Percentiles rank a stretch among this genome's conserved stretches.
Conservation (phyloP, 2,329 filamentous ascomycete genomes). For the Ilyonectria mors-panacis region DNA sequence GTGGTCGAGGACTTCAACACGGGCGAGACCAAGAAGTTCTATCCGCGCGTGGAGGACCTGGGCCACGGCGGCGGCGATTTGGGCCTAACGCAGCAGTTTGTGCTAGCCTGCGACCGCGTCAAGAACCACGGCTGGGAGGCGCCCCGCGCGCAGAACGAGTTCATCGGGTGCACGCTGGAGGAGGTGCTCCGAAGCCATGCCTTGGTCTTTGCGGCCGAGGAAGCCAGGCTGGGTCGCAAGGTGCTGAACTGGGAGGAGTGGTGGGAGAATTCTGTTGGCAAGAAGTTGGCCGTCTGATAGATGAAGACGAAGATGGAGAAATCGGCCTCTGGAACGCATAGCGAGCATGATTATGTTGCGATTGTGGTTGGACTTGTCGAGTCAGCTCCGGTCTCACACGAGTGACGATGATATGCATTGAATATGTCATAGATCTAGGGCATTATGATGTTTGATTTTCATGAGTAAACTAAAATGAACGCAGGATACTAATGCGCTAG, state of each 20-base stretch:
- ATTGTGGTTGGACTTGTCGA: not conserved
- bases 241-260: constrained; percentile 83
- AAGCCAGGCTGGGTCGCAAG: constrained; percentile 78
- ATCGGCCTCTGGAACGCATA: not conserved
- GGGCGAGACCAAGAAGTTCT: constrained; percentile 50
- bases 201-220: constrained; percentile 94
- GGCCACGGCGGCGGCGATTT: constrained; percentile 60
- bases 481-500: constrained; percentile 28
- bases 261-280: constrained; percentile 70
- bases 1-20: constrained; percentile 74
- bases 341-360: not conserved
- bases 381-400: not conserved
- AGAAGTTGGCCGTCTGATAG: constrained; percentile 26
- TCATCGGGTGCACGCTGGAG: constrained; percentile 86
- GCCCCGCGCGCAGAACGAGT: constrained; percentile 78
- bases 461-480: constrained; percentile 24
- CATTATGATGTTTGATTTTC: constrained; percentile 32
- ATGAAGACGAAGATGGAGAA: not conserved
- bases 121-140: constrained; percentile 79
- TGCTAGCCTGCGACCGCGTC: constrained; percentile 84
- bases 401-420: not conserved
- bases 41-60: constrained; percentile 53
- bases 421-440: constrained; percentile 5
- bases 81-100: constrained; percentile 84
- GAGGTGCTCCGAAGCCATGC: constrained; percentile 93